Percentiles rank a stretch among this genome's conserved stretches.
Conservation (phyloP, 768 basidiomycete species). For the Boletellus ananas region DNA sequence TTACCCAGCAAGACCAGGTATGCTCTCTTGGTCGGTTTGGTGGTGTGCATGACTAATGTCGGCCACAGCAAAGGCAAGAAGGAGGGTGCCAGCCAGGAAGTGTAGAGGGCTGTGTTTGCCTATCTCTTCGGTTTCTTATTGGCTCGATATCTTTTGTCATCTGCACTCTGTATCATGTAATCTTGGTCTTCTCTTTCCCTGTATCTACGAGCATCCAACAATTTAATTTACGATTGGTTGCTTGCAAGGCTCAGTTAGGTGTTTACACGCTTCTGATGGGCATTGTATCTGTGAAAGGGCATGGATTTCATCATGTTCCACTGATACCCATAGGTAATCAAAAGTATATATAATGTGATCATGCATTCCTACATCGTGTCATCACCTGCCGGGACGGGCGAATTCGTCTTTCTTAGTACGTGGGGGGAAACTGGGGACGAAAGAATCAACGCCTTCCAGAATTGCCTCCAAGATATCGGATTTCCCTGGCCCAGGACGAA, state of each 20-base stretch:
- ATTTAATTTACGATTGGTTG: not conserved
- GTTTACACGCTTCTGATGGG: too few species aligned
- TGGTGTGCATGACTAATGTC: conserved; percentile 2
- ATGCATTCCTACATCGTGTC: not conserved
- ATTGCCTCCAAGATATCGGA: conserved; percentile 72
- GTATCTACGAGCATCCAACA: conserved; percentile 13
- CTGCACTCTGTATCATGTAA: conserved; percentile 29
- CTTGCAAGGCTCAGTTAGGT: too few species aligned
- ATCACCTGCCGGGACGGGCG: not conserved
- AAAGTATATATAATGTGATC: not conserved
- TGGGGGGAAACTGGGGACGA: conserved; percentile 53
- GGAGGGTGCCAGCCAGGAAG: conserved; percentile 31
- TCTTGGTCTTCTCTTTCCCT: conserved; percentile 2
- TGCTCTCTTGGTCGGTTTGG: not conserved
- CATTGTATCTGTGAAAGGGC: too few species aligned
- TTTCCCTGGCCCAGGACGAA: conserved; percentile 47
- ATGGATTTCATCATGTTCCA: not conserved
- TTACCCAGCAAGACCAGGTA: conserved; percentile 32
- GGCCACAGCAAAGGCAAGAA: conserved; percentile 33
- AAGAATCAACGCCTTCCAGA: conserved; percentile 64
- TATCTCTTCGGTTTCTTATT: conserved; percentile 15
- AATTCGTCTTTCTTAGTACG: conserved; percentile 37
- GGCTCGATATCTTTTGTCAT: conserved; percentile 28
- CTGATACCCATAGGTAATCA: not conserved
- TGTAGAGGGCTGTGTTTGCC: conserved; percentile 14